Conservation (phyloP, 257 asterid genomes). For the Verbascum thapsus region DNA sequence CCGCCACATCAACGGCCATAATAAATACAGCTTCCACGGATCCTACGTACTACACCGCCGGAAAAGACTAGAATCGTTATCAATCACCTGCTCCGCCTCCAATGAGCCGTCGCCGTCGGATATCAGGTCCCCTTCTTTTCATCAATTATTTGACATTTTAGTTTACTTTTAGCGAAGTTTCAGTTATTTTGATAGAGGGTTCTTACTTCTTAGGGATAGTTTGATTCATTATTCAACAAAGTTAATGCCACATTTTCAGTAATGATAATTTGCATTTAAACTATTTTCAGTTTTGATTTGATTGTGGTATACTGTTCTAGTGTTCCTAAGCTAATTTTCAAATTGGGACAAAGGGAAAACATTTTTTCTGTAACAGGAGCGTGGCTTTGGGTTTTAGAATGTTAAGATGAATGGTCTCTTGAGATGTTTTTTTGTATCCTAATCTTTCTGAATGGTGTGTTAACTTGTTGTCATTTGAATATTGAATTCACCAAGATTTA, state of each 20-base stretch:
- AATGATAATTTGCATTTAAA: neutral
- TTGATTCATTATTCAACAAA: no score
- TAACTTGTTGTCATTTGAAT: neutral
- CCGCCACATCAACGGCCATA: constrained; percentile 21
- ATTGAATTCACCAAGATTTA: neutral
- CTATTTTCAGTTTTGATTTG: neutral
- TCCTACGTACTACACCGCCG: constrained; percentile 31
- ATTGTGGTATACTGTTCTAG: neutral
- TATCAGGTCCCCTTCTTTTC: constrained; percentile 40
- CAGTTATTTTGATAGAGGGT: neutral
- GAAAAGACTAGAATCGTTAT: constrained; percentile 23
- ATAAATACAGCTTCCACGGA: constrained; percentile 25
- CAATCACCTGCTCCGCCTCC: constrained; percentile 53
- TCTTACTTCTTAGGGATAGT: no score
- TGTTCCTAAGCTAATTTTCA: neutral
- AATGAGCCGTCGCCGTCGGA: constrained; percentile 53
- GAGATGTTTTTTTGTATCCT: neutral
- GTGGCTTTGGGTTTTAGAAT: neutral
- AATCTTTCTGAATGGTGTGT: neutral
- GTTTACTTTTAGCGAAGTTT: neutral
- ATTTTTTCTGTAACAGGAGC: no score
- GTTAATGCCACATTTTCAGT: neutral
- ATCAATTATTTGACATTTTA: neutral
- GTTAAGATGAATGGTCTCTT: neutral
- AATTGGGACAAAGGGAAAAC: neutral